phyloP scores from a whole-genome alignment of 106 monocot species.

The Phalaenopsis equestris region DNA sequence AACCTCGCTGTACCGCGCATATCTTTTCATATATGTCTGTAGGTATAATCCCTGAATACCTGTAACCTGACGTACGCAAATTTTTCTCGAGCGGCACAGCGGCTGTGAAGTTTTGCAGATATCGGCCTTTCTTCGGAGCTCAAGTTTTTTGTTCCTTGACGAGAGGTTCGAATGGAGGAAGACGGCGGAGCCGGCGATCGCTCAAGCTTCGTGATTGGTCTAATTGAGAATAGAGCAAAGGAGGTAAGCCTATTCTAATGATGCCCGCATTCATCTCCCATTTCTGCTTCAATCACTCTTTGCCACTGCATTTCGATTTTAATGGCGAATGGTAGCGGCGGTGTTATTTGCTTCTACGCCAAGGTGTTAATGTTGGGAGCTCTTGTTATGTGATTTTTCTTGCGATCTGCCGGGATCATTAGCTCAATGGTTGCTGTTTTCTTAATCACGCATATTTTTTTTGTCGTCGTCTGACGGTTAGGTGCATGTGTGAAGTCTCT shows the following conservation, averaged over 20 bases:
- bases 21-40: too few relatives aligned
- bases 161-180: slow-evolving; percentile 13
- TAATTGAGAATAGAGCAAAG: slow-evolving; percentile 97
- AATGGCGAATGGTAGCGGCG: neutral
- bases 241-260: slow-evolving; percentile 37
- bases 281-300: slow-evolving; percentile 7
- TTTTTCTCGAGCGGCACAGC: neutral
- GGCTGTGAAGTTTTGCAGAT: neutral
- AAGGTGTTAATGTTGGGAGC: neutral
- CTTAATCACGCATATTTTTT: neutral
- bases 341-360: neutral
- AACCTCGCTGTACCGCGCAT: too few relatives aligned
- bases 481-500: neutral
- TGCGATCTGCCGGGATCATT: neutral
- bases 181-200: slow-evolving; percentile 50
- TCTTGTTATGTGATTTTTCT: neutral
- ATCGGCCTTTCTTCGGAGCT: neutral
- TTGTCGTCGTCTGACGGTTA: neutral
- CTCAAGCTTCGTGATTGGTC: slow-evolving; percentile 60
- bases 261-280: neutral
- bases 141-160: neutral
- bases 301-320: neutral
- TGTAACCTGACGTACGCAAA: too few relatives aligned
- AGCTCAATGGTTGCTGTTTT: neutral
- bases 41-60: too few relatives aligned